Base-by-base conservation (phyloP, 352 stramenopile species). In the Phytophthora meadii region DNA sequence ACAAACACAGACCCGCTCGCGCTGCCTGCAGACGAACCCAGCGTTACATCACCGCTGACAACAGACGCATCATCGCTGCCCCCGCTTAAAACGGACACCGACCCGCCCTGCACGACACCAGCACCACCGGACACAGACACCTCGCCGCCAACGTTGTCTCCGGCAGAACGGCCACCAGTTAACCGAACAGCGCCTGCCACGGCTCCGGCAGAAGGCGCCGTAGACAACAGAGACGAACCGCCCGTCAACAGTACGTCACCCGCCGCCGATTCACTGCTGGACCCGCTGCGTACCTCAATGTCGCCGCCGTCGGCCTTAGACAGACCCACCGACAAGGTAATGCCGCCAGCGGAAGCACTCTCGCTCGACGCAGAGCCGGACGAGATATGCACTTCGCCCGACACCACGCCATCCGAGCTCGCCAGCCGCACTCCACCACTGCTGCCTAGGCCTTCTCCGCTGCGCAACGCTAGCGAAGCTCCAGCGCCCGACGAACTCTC, bases 351-450 rank as follows among this genome's bases (percentile, higher is more conserved):
- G 17, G 45, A 59, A 7, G 27, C 42, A 2, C 32, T 56, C 22
- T 22, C 61, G 34, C 32, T 34, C 3, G 48, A 57, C 14, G 52
- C 47, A 4, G 47, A 63, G 14, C 64, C 64, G n/a, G 51, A 62
- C 64, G 45, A 64, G 47, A 71, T 61, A 56, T 37, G 36, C 9
- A 70, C 62, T 12, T 41, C 36, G 42, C 62, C 62, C 44, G 62
- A 65, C 44, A 27, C 41, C 34, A n/a, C 41, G 9, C 62, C 54
- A 25, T 60, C 39, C 22, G 63, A 37, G 62, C 62, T 70, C 19
- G 24, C 41, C 56, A 71, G 50, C 3, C 50, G 55, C 45, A 65
- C 55, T 17, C 46, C 55, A 25, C 54, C 63, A 51, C 63, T 71
- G 42, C 63, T 56, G 49, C 39, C 59, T 3, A 25, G 45, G 8